Evolutionary conservation across 148 eudicot species (phyloP).

Genomic region (Rhododendron griersonianum): DNA sequence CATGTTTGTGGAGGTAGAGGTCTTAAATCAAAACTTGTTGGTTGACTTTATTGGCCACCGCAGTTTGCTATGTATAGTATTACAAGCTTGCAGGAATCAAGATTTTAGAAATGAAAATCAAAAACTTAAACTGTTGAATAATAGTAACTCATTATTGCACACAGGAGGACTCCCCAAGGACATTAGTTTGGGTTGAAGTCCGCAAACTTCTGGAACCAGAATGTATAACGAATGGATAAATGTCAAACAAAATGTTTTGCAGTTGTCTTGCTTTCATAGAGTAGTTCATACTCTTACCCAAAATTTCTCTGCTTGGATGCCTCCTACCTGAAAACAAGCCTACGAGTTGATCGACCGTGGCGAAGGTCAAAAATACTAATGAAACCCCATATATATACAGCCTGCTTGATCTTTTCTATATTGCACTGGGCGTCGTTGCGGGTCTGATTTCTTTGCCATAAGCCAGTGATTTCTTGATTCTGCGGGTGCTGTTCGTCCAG

Average conservation of each 20-base stretch:
- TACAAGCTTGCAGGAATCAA: not conserved
- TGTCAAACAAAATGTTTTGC: not conserved
- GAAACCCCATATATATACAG: conserved; percentile 66
- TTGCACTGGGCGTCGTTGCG: conserved; percentile 29
- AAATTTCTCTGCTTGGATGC: conserved; percentile 42
- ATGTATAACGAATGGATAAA: not conserved
- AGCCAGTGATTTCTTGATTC: conserved; percentile 5
- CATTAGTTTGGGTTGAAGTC: not conserved
- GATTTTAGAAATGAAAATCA: not conserved
- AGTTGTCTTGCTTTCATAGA: not conserved
- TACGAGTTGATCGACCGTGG: conserved; percentile 59
- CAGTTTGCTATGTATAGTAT: not conserved
- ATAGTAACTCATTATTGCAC: not conserved
- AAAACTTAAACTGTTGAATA: not conserved
- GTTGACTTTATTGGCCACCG: not conserved
- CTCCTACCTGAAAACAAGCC: conserved; percentile 61
- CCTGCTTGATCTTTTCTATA: conserved; percentile 69
- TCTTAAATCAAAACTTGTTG: not conserved
- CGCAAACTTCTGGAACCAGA: not conserved
- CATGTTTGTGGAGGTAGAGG: not conserved
- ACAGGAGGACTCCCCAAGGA: not conserved
- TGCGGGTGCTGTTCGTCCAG: conserved; percentile 8
- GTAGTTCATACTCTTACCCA: conserved; percentile 36
- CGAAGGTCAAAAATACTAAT: conserved; percentile 79
- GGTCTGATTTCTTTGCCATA: conserved; percentile 66